Base-by-base conservation (phyloP, 805 yeast genomes). In the Sugiyamaella mastotermitis region DNA sequence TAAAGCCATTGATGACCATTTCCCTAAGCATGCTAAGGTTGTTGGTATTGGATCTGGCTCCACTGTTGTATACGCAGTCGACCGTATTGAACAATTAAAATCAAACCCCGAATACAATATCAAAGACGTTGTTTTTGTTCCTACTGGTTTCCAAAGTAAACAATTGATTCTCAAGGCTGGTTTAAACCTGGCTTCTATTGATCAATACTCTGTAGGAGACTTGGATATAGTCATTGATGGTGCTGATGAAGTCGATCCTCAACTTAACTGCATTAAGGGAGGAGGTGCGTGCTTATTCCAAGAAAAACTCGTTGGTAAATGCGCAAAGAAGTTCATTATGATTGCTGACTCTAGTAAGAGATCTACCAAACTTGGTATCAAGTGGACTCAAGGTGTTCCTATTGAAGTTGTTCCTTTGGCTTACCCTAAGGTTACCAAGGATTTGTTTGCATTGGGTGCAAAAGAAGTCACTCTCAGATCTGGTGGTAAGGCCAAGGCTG, bases 251-350 rank as follows among this genome's bases (percentile, higher is more conserved):
- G 88, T 88, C 41, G 98, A 90, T 61, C 57, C 74, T 3, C 57
- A 70, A 15, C 69, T 92, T 51, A 84, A 87, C 57, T 78, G 88
- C 53, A 92, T 92, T 59, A 92, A 92, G 64, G 99, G 99, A 49
- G 99, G 99, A 34, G 99, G 99, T 29, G 99, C 97, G 1, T 92
- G 99, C 61, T 69, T 87, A 46, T 81, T 92, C 65, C 98, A 90
- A 65, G 99, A 92, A 61, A 92, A 92, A 64, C 70, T 92, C 38
- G 95, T 92, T 10, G 95, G 96, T 13, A 72, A 76, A 40, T 76
- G 85, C 45, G 78, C 96, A 3, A 66, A 73, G 42, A 74, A 72
- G 51, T 87, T 90, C 55, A 68, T 92, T 19, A 71, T 90, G 15
- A 97, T 92, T 36, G 98, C 97, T 1, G 98, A 92, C 62, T 81